Evolutionary conservation across 2,329 filamentous ascomycete species (phyloP).

Genomic region (Arthrobotrys sinensis): DNA sequence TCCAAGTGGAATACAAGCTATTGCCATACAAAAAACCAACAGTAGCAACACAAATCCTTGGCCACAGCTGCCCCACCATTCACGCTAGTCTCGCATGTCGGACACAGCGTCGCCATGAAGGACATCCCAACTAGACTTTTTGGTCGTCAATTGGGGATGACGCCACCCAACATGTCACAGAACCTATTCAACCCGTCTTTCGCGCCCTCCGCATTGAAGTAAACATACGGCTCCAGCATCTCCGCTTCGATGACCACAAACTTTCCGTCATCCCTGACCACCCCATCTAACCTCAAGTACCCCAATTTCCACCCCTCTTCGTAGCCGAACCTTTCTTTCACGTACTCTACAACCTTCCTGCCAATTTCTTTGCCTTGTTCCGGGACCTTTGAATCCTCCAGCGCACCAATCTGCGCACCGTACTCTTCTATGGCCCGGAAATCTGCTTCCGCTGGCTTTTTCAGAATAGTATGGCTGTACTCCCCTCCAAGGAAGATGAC

Average conservation of each 20-base stretch:
- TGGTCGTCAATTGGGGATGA: no score
- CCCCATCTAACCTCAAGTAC: slow-evolving; percentile 42
- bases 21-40: background rate
- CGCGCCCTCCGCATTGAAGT: slow-evolving; percentile 21
- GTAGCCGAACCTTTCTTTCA: slow-evolving; percentile 19
- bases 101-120: no score
- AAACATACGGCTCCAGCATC: slow-evolving; percentile 52
- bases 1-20: no score
- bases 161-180: background rate
- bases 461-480: slow-evolving; percentile 55
- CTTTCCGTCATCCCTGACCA: slow-evolving; percentile 41
- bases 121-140: no score
- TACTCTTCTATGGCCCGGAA: slow-evolving; percentile 29
- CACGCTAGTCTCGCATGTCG: no score
- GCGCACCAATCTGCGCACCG: slow-evolving; percentile 8
- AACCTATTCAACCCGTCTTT: slow-evolving; percentile 17
- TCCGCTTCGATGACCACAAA: slow-evolving; percentile 56
- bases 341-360: slow-evolving; percentile 45
- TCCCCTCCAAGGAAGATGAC: slow-evolving; percentile 36
- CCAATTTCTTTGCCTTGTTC: slow-evolving; percentile 22
- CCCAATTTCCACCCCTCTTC: slow-evolving; percentile 22
- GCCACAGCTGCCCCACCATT: no score
- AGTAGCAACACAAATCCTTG: slow-evolving; percentile 17
- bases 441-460: slow-evolving; percentile 13
- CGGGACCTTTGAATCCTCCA: slow-evolving; percentile 18